phyloP scores from a whole-genome alignment of 192 early-diverging fungal genomes.

The Phycomyces nitens region DNA sequence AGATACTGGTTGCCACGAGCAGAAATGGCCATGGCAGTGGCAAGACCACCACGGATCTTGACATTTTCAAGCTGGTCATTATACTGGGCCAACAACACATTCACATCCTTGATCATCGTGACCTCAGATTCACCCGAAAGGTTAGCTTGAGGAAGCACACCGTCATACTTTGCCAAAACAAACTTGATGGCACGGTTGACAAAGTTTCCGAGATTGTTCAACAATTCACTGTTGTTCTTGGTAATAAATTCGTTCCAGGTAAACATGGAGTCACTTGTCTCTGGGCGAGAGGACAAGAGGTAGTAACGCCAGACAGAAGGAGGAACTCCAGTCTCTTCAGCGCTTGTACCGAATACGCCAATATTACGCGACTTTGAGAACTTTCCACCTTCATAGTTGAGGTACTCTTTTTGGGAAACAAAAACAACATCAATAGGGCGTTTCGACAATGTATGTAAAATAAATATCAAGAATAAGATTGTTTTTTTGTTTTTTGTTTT shows the following conservation, averaged over 20 bases:
- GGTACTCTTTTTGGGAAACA: conserved; percentile 65
- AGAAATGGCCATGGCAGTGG: conserved; percentile 90
- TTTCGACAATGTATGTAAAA: conserved; percentile 1
- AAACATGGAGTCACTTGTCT: conserved; percentile 87
- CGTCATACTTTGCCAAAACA: conserved; percentile 84
- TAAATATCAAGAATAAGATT: background rate
- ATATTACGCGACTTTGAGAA: conserved; percentile 96
- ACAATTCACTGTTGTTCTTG: conserved; percentile 93
- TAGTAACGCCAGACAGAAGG: conserved; percentile 97
- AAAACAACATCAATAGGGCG: background rate
- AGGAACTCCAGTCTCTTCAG: conserved; percentile 83
- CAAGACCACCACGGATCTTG: conserved; percentile 80
- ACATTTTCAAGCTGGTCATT: conserved; percentile 76
- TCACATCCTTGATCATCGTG: conserved; percentile 79
- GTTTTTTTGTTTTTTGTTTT: conserved; percentile 15
- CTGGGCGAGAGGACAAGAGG: conserved; percentile 88
- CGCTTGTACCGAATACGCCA: conserved; percentile 97
- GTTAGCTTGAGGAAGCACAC: conserved; percentile 65
- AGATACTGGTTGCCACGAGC: conserved; percentile 92
- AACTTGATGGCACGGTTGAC: conserved; percentile 97
- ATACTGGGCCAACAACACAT: conserved; percentile 72
- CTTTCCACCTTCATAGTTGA: conserved; percentile 94
- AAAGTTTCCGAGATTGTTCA: conserved; percentile 96
- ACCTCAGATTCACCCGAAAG: conserved; percentile 59
- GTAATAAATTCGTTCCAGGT: conserved; percentile 90